These are phyloP conservation scores for Colletotrichum acutatum DNA, from an alignment of 2,329 filamentous ascomycete species.

Conservation along the genomic window DNA sequence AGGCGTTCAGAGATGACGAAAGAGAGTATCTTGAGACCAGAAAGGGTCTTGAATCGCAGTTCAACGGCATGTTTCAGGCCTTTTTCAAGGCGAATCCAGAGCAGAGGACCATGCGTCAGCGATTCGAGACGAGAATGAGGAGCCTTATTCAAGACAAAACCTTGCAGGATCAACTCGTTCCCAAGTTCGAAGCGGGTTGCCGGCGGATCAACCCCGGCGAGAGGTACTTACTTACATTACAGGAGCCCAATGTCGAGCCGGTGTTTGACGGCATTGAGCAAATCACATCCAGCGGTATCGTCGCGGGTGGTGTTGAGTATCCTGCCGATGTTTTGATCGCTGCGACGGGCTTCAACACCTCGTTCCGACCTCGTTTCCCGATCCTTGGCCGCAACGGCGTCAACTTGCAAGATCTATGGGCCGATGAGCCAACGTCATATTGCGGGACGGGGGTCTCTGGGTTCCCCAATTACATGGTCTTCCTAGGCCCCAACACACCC, in stretches of 20 bases:
- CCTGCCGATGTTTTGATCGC: slow-evolving; percentile 37
- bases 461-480: slow-evolving; percentile 44
- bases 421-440: slow-evolving; percentile 42
- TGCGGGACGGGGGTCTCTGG: slow-evolving; percentile 43
- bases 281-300: slow-evolving; percentile 42
- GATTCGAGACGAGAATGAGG: not conserved
- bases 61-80: slow-evolving; percentile 53
- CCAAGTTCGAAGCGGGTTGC: slow-evolving; percentile 39
- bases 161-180: slow-evolving; percentile 37
- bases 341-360: slow-evolving; percentile 40
- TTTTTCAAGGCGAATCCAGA: slow-evolving; percentile 48
- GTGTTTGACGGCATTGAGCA: slow-evolving; percentile 43
- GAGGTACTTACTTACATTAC: slow-evolving; percentile 52
- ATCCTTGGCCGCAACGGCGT: slow-evolving; percentile 36
- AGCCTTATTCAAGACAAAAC: not conserved
- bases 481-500: slow-evolving; percentile 45
- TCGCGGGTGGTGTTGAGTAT: slow-evolving; percentile 37
- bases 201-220: slow-evolving; percentile 48
- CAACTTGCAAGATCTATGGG: slow-evolving; percentile 38
- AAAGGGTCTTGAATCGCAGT: slow-evolving; percentile 49
- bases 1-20: slow-evolving; percentile 14
- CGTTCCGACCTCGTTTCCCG: slow-evolving; percentile 39
- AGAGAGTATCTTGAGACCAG: slow-evolving; percentile 38
- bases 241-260: slow-evolving; percentile 52
- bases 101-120: not conserved